Conservation (phyloP, 2,329 filamentous ascomycete species). For the Aureobasidium sp. region DNA sequence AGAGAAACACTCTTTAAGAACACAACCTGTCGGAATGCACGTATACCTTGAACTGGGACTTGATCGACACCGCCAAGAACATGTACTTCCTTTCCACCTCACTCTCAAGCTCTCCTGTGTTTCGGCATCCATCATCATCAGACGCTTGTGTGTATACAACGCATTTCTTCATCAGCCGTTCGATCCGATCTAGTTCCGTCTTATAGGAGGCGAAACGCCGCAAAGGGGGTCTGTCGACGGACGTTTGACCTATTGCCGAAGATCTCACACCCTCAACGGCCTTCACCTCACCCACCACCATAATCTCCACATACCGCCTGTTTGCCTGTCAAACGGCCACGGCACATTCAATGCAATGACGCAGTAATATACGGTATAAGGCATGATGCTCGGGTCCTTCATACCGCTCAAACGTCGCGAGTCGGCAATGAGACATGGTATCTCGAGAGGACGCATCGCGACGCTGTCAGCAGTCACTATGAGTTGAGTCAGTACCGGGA, state of each 20-base stretch:
- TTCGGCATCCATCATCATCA: neutral
- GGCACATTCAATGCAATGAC: slow-evolving; percentile 2
- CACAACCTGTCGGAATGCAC: neutral
- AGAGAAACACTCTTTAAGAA: too few relatives aligned
- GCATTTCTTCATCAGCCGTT: neutral
- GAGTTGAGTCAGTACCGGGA: neutral
- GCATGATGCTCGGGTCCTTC: neutral
- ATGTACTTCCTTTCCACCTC: neutral
- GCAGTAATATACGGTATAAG: neutral
- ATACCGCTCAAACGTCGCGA: neutral
- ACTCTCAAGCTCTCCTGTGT: neutral
- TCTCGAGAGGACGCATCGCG: neutral
- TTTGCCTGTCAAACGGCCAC: neutral
- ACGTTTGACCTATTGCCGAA: slow-evolving; percentile 11
- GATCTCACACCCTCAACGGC: slow-evolving; percentile 6
- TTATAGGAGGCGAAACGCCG: slow-evolving; percentile 4
- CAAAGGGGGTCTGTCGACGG: neutral
- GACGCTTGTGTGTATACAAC: neutral
- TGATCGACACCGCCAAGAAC: neutral
- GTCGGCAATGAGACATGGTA: neutral
- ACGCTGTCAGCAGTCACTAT: neutral
- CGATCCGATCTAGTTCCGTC: neutral
- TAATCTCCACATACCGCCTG: neutral
- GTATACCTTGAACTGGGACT: neutral
- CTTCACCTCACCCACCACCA: slow-evolving; percentile 1